Evolutionary conservation across 2,329 filamentous ascomycete species (phyloP).

Genomic region (Tolypocladium pustulatum): DNA sequence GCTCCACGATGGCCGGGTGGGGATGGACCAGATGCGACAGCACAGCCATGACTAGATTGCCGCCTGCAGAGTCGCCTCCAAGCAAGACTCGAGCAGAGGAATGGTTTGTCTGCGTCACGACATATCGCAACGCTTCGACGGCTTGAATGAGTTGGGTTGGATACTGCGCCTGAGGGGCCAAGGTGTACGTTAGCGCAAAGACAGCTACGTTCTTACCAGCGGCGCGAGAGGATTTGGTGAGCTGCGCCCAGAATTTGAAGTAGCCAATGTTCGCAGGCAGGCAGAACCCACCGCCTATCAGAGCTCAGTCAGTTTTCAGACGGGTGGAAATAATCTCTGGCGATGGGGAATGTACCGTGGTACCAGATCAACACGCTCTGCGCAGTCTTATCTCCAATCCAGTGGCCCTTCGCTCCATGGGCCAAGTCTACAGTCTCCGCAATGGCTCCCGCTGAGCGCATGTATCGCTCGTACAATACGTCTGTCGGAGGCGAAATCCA

Average conservation of each 20-base stretch:
- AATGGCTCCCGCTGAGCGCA: slow-evolving; percentile 3
- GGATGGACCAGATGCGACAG: slow-evolving; percentile 11
- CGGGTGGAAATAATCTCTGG: not conserved
- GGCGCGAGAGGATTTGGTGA: slow-evolving; percentile 5
- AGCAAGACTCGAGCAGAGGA: slow-evolving; percentile 7
- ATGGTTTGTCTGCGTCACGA: slow-evolving; percentile 5
- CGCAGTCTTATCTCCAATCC: slow-evolving; percentile 10
- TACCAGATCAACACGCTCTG: slow-evolving; percentile 12
- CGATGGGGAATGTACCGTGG: slow-evolving; percentile 6
- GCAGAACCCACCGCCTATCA: slow-evolving; percentile 11
- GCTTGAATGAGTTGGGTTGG: slow-evolving; percentile 12
- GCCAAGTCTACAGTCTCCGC: slow-evolving; percentile 9
- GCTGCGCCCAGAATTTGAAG: slow-evolving; percentile 8
- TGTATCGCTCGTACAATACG: slow-evolving; percentile 9
- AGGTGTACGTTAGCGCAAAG: slow-evolving; percentile 9
- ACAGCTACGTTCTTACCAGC: slow-evolving; percentile 8
- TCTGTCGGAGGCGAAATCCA: slow-evolving; percentile 9
- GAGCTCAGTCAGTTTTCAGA: not conserved
- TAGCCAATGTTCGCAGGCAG: slow-evolving; percentile 10
- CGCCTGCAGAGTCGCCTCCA: slow-evolving; percentile 13
- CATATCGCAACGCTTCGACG: slow-evolving; percentile 9
- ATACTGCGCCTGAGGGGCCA: slow-evolving; percentile 10
- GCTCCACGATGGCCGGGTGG: slow-evolving; percentile 8
- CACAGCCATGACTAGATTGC: slow-evolving; percentile 10
- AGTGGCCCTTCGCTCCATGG: slow-evolving; percentile 10